A percentile compares a stretch with the other conserved stretches of the same genome.
Evolutionary conservation across 208 protist species (phyloP).

Genomic region (Zelonia costaricensis): DNA sequence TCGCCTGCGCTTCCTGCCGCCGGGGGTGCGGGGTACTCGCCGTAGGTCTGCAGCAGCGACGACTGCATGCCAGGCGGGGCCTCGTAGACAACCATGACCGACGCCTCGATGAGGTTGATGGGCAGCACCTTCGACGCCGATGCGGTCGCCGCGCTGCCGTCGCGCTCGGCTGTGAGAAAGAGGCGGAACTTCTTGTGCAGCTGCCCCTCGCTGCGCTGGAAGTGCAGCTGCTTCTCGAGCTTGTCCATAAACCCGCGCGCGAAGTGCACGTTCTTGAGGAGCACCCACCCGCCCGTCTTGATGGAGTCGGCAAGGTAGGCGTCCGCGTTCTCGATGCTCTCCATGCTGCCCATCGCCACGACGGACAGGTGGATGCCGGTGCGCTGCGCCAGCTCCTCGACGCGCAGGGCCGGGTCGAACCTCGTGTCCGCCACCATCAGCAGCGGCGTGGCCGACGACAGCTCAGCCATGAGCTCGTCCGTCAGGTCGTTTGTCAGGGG

Average conservation of each 20-base stretch:
- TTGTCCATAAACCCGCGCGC: constrained; percentile 92
- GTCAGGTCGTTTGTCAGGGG: constrained; percentile 45
- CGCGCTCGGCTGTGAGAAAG: constrained; percentile 97
- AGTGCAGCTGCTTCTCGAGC: constrained; percentile 97
- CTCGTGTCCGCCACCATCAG: constrained; percentile 90
- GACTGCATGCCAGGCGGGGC: constrained; percentile 96
- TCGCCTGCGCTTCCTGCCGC: background rate
- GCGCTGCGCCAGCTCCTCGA: constrained; percentile 90
- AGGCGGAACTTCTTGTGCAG: constrained; percentile 94
- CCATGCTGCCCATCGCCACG: constrained; percentile 97
- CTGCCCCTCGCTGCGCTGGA: constrained; percentile 51
- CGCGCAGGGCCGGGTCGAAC: constrained; percentile 92
- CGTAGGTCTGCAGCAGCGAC: constrained; percentile 91
- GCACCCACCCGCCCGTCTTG: constrained; percentile 93
- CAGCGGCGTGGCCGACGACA: constrained; percentile 70
- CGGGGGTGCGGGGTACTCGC: constrained; percentile 12
- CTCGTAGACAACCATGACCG: constrained; percentile 95
- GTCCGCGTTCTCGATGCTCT: constrained; percentile 94
- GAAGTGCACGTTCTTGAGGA: constrained; percentile 99
- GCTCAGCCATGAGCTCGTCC: constrained; percentile 54
- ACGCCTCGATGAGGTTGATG: constrained; percentile 70
- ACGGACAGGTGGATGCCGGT: constrained; percentile 49
- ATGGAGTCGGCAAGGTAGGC: constrained; percentile 85
- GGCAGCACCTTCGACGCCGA: constrained; percentile 41
- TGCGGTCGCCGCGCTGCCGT: constrained; percentile 12